phyloP scores from a whole-genome alignment of 257 asterid genomes.

The Gentiana macrophylla region DNA sequence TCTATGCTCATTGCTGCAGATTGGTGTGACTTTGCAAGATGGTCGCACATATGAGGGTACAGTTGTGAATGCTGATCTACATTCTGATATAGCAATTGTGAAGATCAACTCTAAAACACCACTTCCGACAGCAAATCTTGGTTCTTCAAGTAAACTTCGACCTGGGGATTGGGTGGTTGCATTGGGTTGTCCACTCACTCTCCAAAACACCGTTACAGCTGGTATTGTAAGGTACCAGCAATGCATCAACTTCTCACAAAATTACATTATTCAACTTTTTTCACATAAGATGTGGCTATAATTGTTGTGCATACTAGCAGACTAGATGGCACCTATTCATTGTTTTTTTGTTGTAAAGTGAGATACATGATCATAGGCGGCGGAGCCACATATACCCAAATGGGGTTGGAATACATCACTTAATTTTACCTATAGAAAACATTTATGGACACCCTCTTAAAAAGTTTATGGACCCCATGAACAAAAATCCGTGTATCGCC shows the following conservation, averaged over 20 bases:
- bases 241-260: slow-evolving; percentile 1
- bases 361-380: too few species aligned
- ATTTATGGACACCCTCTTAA: too few species aligned
- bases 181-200: slow-evolving; percentile 85
- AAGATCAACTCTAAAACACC: slow-evolving; percentile 72
- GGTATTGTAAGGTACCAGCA: slow-evolving; percentile 72
- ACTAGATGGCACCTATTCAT: too few species aligned
- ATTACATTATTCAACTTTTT: too few species aligned
- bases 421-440: too few species aligned
- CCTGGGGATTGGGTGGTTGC: slow-evolving; percentile 99
- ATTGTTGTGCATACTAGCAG: too few species aligned
- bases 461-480: too few species aligned
- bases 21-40: slow-evolving; percentile 91
- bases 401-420: too few species aligned
- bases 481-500: too few species aligned
- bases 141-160: slow-evolving; percentile 65
- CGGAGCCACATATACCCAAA: too few species aligned
- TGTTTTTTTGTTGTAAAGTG: too few species aligned
- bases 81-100: slow-evolving; percentile 65
- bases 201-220: slow-evolving; percentile 84
- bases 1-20: slow-evolving; percentile 23
- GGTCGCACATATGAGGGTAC: slow-evolving; percentile 88
- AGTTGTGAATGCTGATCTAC: slow-evolving; percentile 73
- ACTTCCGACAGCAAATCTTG: slow-evolving; percentile 72
- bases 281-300: too few species aligned